Base-by-base conservation (phyloP, 2,329 filamentous ascomycete genomes). In the Penicillium sp. region DNA sequence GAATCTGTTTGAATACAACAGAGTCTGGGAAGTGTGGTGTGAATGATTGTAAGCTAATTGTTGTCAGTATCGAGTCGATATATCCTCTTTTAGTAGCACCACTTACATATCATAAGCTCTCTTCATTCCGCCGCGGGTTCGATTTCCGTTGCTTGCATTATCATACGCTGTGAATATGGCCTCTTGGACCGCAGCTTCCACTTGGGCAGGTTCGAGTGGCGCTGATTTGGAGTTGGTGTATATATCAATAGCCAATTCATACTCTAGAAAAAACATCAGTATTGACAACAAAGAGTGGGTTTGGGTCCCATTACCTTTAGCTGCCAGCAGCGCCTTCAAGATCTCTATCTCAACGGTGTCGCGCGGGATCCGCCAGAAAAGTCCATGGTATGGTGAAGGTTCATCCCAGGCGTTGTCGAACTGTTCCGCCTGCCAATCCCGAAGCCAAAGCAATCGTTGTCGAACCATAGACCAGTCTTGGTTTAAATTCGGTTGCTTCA, bases 101-200 rank as follows among this genome's bases (percentile, higher is more conserved):
- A 72, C 77, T 64, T 67, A 79, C 77, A 83, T 79, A 40, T 85
- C 82, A 46, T 78, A 79, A 12, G 84, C 83, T 63, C 78, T 82
- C 66, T 83, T 86, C 75, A 87, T 81, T 15, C 81, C 81, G 16
- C 85, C 85, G 60, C 85, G 77, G 18, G 79, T 84, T 59, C 78
- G 77, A 63, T 86, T 87, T 31, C 85, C 85, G 62, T 87, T 87
- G 66, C 80, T 86, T 21, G 85, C 84, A 59, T 84, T 85, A 65
- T 87, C 85, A 65, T 87, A 87, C 21, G 79, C 75, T 25, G 80
- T 70, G 69, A 84, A 79, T 18, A 82, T 79, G 37, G 79, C 75
- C 9, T 75, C 75, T 15, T 82, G 69, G 16, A 86, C 75, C 15
- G 80, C 75, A 25, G 73, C 65, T 69, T 86, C 82, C 7, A 84